phyloP scores from a whole-genome alignment of 208 protist species.

The Trypanosomatidae sp. region DNA sequence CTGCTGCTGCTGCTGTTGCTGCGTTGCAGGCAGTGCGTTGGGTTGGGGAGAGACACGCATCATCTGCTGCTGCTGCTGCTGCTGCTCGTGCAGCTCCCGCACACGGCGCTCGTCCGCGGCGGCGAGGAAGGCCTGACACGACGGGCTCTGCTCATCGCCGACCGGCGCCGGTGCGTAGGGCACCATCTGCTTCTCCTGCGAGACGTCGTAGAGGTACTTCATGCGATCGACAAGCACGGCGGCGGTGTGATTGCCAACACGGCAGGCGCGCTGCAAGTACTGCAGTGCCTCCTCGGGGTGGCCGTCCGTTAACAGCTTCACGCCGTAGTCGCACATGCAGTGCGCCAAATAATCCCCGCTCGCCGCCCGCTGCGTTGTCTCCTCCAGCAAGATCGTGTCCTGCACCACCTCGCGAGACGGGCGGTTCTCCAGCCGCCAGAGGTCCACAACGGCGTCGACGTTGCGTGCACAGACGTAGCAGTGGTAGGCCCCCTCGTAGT shows the following conservation, averaged over 20 bases:
- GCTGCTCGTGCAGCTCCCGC: constrained; percentile 23
- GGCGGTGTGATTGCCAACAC: constrained; percentile 50
- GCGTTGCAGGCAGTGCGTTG: constrained; percentile 2
- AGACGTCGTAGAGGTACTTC: constrained; percentile 37
- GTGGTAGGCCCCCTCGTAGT: constrained; percentile 68
- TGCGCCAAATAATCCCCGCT: constrained; percentile 48
- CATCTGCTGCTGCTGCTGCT: constrained; percentile 23
- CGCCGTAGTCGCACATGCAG: constrained; percentile 60
- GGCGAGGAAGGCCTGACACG: constrained; percentile 44
- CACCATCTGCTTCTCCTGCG: constrained; percentile 16
- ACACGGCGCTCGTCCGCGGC: constrained; percentile 33
- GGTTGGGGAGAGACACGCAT: too few species aligned
- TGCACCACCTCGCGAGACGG: constrained; percentile 52
- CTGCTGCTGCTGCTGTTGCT: constrained; percentile 9
- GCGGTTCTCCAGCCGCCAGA: constrained; percentile 51
- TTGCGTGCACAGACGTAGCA: constrained; percentile 81
- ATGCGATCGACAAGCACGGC: constrained; percentile 67
- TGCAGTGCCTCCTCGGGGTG: constrained; percentile 40
- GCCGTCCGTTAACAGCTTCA: constrained; percentile 48
- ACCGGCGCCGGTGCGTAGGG: constrained; percentile 50
- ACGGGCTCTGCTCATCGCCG: constrained; percentile 45
- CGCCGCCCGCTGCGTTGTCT: constrained; percentile 47
- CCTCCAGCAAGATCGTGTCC: constrained; percentile 66
- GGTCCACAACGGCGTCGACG: constrained; percentile 65
- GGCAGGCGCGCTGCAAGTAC: constrained; percentile 59